Evolutionary conservation across 1,139 yeast genomes (phyloP), one percentile per base, ranked within the genome.

Genomic region (Protomyces macrosporus): DNA sequence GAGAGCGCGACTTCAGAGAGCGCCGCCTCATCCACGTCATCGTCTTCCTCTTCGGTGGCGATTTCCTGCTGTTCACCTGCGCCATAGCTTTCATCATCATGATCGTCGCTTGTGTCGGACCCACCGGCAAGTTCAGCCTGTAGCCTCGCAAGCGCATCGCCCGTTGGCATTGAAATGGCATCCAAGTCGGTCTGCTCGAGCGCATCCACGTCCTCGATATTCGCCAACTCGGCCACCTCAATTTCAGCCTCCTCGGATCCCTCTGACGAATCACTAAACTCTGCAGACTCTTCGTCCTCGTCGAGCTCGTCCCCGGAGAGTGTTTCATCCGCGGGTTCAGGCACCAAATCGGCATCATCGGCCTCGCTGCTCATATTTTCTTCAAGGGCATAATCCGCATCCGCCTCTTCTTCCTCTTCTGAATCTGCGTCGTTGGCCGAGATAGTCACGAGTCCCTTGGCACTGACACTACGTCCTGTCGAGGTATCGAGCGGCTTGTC

Each of bases 1-100:
- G 75, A 76, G 0, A 72, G 72, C 10, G 68, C 65, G n/a, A 72
- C 72, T 23, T 70, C 72, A 10, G 71, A 72, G 14, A 23, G 23
- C 23, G 23, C 23, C 23, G 23, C 23, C 14, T 70, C 75, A 7
- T 67, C 72, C 30, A 69, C 73, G 16, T 68, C 73, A 32, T 67
- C 68, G 6, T 67, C 70, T 10, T 66, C 71, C 37, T 68, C 69
- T 7, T 68, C 72, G 16, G 66, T 72, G 10, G 69, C 70, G 34
- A 63, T 69, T 7, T 65, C 67, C 14, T 63, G 65, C n/a, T 59
- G 65, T 39, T 69, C 53, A 6, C 42, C 40, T 30, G 48, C 32
- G 12, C 23, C 48, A 10, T 14, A 42, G 12, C 12, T 71, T 12
- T 69, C 71, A 33, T 69, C 73, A 6, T 65, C 70, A 3, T 67